Base-by-base conservation (phyloP, 306 rosid species). In the Abrus precatorius region DNA sequence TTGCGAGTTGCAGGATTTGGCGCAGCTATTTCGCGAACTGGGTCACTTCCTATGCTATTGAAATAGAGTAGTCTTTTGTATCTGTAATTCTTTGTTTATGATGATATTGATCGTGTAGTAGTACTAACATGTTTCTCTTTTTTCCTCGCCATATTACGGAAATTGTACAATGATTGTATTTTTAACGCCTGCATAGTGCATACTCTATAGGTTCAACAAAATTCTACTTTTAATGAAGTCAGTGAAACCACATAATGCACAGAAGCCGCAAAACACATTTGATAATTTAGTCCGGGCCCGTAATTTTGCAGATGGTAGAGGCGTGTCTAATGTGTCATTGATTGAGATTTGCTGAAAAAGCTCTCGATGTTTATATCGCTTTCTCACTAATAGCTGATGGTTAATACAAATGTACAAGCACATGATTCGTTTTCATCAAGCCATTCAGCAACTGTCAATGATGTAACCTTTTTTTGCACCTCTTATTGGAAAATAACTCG, bases 1-100 rank as follows among this genome's bases (percentile, higher is more conserved):
- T 47, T n/a, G 27, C 36, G 13, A 60, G 53, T 66, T 79, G 63
- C 67, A 62, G 62, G 67, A 36, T 69, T 30, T 44, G 66, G 41
- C 66, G 8, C 29, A 28, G 50, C 57, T 13, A 30, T 84, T 75
- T 45, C 7, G 12, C 28, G 1, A 5, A 47, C 79, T 28, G 57
- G 63, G 56, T 78, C 9, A 75, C 64, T 69, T 30, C 62, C 47
- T 9, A 32, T 76, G 77, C 72, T 68, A 12, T 48, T 76, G 32
- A 65, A 54, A 20, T 20, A 20, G 20, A 20, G 20, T 20, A 20
- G 63, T 80, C 10, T 29, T 69, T 13, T 75, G 75, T 84, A 81
- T 52, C 49, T 29, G 60, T 52, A 61, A 62, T 80, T 71, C 34
- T 65, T 28, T 76, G 10, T 33, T 62, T 62, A 63, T 33, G 14